Percentiles rank a stretch among this genome's conserved stretches.
Evolutionary conservation across 2,329 filamentous ascomycete genomes (phyloP).

Genomic region (Trichoderma oligosporum): DNA sequence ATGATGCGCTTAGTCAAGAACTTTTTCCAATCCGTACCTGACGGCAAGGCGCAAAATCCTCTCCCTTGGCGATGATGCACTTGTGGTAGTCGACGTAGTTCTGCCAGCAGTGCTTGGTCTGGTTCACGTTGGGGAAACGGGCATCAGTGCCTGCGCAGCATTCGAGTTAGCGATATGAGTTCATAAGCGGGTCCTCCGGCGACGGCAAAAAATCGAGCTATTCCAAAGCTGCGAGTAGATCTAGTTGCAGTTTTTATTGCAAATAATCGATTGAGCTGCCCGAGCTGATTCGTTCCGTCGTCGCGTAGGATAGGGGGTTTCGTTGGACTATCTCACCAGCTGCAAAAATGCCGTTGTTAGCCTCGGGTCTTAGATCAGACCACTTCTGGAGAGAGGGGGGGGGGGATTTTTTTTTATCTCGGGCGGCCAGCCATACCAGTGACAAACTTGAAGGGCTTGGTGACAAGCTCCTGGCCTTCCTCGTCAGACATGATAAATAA

Average conservation of each 20-base stretch:
- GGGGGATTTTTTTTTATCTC: conserved; percentile 35
- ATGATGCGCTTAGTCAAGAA: background rate
- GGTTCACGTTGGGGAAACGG: conserved; percentile 97
- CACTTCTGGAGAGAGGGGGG: conserved; percentile 28
- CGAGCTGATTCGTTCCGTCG: conserved; percentile 17
- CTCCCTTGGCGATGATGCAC: conserved; percentile 96
- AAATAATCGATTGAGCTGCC: conserved; percentile 29
- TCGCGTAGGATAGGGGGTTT: conserved; percentile 22
- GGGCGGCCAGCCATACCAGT: conserved; percentile 65
- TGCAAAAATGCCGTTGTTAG: conserved; percentile 38
- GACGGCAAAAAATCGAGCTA: conserved; percentile 3
- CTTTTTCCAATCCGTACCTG: conserved; percentile 62
- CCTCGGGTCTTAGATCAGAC: conserved; percentile 36
- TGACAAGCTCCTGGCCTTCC: conserved; percentile 69
- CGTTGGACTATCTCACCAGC: conserved; percentile 40
- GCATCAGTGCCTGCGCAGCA: conserved; percentile 79
- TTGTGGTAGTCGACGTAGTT: conserved; percentile 99
- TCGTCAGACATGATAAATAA: conserved; percentile 80
- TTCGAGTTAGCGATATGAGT: conserved; percentile 7
- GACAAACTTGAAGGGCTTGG: conserved; percentile 99
- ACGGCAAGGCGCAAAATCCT: conserved; percentile 95
- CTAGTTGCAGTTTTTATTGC: conserved; percentile 2
- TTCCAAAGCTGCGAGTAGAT: conserved; percentile 4
- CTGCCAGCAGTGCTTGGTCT: conserved; percentile 99
- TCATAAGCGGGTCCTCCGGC: background rate